Base-by-base conservation (phyloP, 2,329 filamentous ascomycete species). In the Cercospora citrullina region DNA sequence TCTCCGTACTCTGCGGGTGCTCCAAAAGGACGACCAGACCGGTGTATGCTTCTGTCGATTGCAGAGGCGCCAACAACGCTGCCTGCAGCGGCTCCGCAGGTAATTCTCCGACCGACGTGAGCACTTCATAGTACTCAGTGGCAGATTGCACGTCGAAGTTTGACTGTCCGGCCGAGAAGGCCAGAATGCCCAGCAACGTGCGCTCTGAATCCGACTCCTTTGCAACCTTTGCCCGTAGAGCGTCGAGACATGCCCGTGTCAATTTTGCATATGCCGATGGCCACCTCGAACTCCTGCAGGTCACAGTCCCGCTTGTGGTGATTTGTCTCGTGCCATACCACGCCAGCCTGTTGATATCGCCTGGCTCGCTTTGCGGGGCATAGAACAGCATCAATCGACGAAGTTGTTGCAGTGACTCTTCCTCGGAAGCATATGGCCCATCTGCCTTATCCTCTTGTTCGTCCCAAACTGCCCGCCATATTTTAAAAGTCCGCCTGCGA, bases 381-480 rank as follows among this genome's bases (percentile, higher is more conserved):
- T 79, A 80, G 74, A 85, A 85, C 21, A 80, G 77, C 48, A 84
- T 74, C 61, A 85, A 74, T 14, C 79, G 75, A 55, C 79, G 77
- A 42, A 84, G 71, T 69, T 83, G 81, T 53, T 68, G 69, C 33
- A 82, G 72, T 21, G 80, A 79, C 23, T 81, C 78, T 5, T 77
- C 77, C 60, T 79, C 77, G 10, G 78, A 77, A 33, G 60, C 66
- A 69, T 83, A 84, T 21, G 77, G 72, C 8, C 67, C 71, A 36
- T 68, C 53, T 5, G 78, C 76, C 18, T 82, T 28, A 21, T 75
- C 69, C 80, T 79, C 69, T 74, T 86, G 76, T 8, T 81, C 75
- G 78, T 94, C 91, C 81, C 92, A 92, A 48, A 85, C 79, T 61
- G 79, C 77, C 70, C 91, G 85, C 81, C 87, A 88, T 64, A 76